These are phyloP conservation scores for Knufia fluminis DNA, from an alignment of 2,329 filamentous ascomycete species.

Conservation along the genomic window DNA sequence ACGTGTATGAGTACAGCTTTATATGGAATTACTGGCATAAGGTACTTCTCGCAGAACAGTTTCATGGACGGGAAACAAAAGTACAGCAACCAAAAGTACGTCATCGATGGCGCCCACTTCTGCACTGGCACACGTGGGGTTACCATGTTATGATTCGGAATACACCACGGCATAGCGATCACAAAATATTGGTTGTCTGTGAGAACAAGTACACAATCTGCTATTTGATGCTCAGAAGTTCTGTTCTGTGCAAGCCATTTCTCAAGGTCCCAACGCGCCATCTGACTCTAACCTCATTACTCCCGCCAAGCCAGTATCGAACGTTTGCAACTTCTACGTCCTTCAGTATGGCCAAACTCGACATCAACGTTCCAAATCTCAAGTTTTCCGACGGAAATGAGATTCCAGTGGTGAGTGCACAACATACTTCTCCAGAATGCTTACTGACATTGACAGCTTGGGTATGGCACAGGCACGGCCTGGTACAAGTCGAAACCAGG, in stretches of 20 bases:
- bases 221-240: not conserved
- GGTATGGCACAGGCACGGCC: slow-evolving; percentile 54
- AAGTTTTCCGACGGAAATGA: slow-evolving; percentile 22
- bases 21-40: too few relatives aligned
- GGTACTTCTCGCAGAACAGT: too few relatives aligned
- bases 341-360: slow-evolving; percentile 20
- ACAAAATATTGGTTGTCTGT: too few relatives aligned
- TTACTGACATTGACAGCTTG: slow-evolving; percentile 35
- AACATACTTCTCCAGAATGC: not conserved
- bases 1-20: not conserved
- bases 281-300: not conserved
- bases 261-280: not conserved
- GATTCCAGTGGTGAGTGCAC: slow-evolving; percentile 19
- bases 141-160: too few relatives aligned
- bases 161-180: too few relatives aligned
- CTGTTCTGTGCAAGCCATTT: not conserved
- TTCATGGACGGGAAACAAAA: too few relatives aligned
- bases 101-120: too few relatives aligned
- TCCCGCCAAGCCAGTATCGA: not conserved
- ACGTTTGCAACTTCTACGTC: not conserved
- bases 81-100: too few relatives aligned
- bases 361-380: slow-evolving; percentile 19
- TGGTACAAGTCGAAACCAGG: slow-evolving; percentile 49
- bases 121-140: too few relatives aligned
- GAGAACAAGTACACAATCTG: too few relatives aligned